Base-by-base conservation (phyloP, 352 stramenopile genomes). In the Globisporangium takayamanum region DNA sequence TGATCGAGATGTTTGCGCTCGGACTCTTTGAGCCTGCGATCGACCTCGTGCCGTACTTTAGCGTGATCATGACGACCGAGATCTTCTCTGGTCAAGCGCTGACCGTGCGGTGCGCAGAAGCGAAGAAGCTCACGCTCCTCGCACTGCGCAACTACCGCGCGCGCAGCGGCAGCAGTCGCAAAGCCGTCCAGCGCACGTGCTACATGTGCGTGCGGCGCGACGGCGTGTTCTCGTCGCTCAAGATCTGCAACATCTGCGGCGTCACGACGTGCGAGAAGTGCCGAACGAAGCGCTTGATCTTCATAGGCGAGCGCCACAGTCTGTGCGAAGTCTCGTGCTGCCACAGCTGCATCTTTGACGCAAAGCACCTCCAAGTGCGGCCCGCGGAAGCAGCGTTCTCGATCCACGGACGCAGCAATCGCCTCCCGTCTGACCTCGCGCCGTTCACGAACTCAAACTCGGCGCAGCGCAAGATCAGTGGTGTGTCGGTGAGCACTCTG, bases 41-140 rank as follows among this genome's bases (percentile, higher is more conserved):
- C 8, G 69, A 76, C 5, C 37, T 82, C 26, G 62, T 73, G 2
- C 55, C 66, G 14, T 57, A 72, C 48, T 51, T 71, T 6, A 60
- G 64, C 10, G 59, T 73, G n/a, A 50, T 70, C 26, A 63, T 61
- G 42, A 75, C 69, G 3, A 62, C 67, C 26, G 68, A 69, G 41
- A 79, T 80, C 48, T 68, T 84, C 55, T 62, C 51, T 1, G 66
- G 59, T 0, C 50, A 79, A 8, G 61, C 78, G 18, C 64, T 67
- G 41, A 72, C 66, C 3, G 74, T 83, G 10, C 54, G 59, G 2
- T 82, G 71, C 25, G 73, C 76, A 0, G 68, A 83, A 42, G 76
- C 76, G 53, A 85, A 85, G 67, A 83, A 79, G 52, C 58, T 85
- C 18, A 87, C 74, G 49, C 59, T 81, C 20, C 47, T 87, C 14